Evolutionary conservation across 2,329 filamentous ascomycete species (phyloP).

Genomic region (Aspergillus unguis): DNA sequence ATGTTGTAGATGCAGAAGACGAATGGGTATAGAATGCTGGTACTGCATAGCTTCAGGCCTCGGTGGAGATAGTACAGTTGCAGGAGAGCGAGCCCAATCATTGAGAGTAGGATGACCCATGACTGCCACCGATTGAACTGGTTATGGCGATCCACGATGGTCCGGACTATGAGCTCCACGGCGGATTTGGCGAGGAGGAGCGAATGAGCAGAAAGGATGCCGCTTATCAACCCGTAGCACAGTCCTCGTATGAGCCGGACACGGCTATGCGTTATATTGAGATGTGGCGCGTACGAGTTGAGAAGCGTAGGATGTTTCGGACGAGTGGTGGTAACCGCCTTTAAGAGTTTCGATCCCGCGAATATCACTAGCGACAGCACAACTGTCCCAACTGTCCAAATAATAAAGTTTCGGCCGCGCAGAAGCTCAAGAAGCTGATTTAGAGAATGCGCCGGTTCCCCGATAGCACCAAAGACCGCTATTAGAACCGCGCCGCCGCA

Average conservation of each 20-base stretch:
- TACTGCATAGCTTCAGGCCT: conserved; percentile 85
- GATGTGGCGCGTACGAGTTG: conserved; percentile 42
- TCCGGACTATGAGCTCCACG: conserved; percentile 87
- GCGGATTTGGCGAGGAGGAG: conserved; percentile 93
- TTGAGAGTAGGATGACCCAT: conserved; percentile 81
- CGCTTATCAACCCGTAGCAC: conserved; percentile 83
- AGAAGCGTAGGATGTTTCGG: conserved; percentile 38
- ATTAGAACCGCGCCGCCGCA: conserved; percentile 86
- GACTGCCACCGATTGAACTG: conserved; percentile 95
- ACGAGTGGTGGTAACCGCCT: conserved; percentile 33
- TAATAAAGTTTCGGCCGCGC: conserved; percentile 68
- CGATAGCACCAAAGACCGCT: conserved; percentile 88
- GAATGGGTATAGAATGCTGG: conserved; percentile 70
- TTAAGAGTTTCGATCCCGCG: conserved; percentile 51
- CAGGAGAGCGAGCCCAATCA: conserved; percentile 76
- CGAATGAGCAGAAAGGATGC: conserved; percentile 89
- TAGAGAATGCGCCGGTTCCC: conserved; percentile 85
- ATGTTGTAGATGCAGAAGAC: conserved; percentile 99
- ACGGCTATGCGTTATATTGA: conserved; percentile 51
- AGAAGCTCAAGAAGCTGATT: conserved; percentile 76
- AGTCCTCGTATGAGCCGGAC: conserved; percentile 77
- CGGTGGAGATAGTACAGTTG: conserved; percentile 95
- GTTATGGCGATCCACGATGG: conserved; percentile 79
- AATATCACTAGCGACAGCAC: conserved; percentile 69
- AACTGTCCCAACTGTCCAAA: conserved; percentile 83